A percentile compares a stretch with the other conserved stretches of the same genome.
phyloP scores from a whole-genome alignment of 371 early-diverging fungal genomes.

The Encephalitozoon cuniculi region DNA sequence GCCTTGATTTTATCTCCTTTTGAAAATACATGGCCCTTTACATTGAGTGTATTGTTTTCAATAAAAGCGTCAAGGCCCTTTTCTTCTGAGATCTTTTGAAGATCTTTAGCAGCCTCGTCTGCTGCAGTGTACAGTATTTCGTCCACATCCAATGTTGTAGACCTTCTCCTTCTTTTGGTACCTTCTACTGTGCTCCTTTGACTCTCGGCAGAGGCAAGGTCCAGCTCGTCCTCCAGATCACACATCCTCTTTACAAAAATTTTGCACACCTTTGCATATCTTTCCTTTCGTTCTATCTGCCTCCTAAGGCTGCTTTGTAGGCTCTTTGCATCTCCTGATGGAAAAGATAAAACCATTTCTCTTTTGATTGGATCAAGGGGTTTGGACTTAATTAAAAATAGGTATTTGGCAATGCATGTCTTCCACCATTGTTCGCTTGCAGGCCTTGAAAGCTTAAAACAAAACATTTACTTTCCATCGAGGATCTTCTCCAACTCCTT shows the following conservation, averaged over 20 bases:
- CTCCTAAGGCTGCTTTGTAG: not conserved
- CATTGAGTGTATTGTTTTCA: not conserved
- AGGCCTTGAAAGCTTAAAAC: not conserved
- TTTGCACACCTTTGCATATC: not conserved
- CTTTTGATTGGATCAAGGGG: not conserved
- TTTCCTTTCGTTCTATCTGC: not conserved
- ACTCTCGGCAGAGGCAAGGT: not conserved
- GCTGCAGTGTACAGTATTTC: not conserved
- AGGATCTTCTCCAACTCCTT: slow-evolving; percentile 7
- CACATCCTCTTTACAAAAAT: not conserved
- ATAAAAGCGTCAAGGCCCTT: not conserved
- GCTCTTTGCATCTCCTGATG: not conserved
- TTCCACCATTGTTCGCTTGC: not conserved
- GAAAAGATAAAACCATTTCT: not conserved
- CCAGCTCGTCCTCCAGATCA: slow-evolving; percentile 3
- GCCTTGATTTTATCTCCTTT: slow-evolving; percentile 6
- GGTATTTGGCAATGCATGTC: not conserved
- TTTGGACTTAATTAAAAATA: not conserved
- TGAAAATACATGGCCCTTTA: not conserved
- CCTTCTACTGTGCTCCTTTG: not conserved
- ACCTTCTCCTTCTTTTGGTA: not conserved
- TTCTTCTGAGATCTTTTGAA: not conserved
- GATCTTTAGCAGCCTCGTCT: not conserved
- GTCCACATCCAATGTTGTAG: not conserved
- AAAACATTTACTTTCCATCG: not conserved